These are phyloP conservation scores for Collybiopsis luxurians DNA, from an alignment of 768 basidiomycete species.

Conservation along the genomic window DNA sequence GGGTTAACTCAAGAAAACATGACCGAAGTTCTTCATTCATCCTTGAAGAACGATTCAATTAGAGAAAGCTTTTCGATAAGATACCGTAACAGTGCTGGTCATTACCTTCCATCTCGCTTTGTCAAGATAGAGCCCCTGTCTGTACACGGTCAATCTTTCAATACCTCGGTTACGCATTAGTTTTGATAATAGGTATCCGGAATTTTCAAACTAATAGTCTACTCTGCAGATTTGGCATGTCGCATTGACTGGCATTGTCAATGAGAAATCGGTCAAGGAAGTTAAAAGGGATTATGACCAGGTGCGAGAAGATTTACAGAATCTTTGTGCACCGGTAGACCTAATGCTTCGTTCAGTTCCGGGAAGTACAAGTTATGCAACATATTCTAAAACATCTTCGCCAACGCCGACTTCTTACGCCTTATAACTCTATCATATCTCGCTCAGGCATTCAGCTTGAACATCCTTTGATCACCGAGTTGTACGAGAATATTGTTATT, in stretches of 20 bases:
- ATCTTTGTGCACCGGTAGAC: not conserved
- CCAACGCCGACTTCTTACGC: conserved; percentile 66
- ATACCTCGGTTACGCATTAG: not conserved
- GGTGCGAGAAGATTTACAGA: conserved; percentile 37
- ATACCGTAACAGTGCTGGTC: conserved; percentile 52
- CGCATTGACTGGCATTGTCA: conserved; percentile 55
- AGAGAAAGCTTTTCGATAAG: conserved; percentile 62
- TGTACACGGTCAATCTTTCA: conserved; percentile 36
- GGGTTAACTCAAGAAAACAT: conserved; percentile 65
- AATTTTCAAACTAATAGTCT: not conserved
- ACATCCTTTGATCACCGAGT: conserved; percentile 64
- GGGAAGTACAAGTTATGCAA: conserved; percentile 61
- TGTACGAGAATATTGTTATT: conserved; percentile 65
- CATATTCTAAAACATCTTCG: conserved; percentile 77
- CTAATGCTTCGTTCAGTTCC: conserved; percentile 41
- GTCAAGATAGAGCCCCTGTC: conserved; percentile 75
- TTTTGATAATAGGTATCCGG: not conserved
- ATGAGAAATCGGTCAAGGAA: conserved; percentile 54
- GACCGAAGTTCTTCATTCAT: conserved; percentile 61
- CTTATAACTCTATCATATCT: conserved; percentile 57
- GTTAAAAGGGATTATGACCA: conserved; percentile 56
- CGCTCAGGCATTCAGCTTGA: conserved; percentile 59
- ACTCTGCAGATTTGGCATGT: conserved; percentile 82
- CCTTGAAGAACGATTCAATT: conserved; percentile 62
- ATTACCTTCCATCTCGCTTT: conserved; percentile 62